phyloP scores from a whole-genome alignment of 1,139 yeast species.

The Geotrichum candidum region DNA sequence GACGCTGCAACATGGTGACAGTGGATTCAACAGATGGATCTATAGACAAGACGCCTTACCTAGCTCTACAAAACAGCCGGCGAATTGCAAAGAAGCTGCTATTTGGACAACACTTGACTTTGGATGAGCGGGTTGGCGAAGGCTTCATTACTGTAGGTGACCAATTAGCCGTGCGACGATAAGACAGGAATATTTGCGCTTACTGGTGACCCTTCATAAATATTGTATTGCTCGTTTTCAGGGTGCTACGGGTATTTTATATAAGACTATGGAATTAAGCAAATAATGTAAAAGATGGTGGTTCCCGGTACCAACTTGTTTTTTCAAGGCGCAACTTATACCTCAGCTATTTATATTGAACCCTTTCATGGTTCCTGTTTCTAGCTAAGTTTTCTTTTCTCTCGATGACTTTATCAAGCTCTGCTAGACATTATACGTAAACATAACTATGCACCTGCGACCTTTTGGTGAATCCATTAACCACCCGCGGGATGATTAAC shows the following conservation, averaged over 20 bases:
- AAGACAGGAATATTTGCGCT: not conserved
- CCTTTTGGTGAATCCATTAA: conserved; percentile 63
- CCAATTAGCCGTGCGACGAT: not conserved
- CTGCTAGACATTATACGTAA: too few relatives aligned
- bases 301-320: too few relatives aligned
- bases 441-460: too few relatives aligned
- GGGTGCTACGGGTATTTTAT: not conserved
- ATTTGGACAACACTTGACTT: conserved; percentile 25
- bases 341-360: too few relatives aligned
- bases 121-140: conserved; percentile 9
- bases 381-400: too few relatives aligned
- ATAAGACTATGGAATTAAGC: not conserved
- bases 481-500: conserved; percentile 87
- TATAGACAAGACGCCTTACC: conserved; percentile 36
- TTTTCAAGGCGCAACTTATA: too few relatives aligned
- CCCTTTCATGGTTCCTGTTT: too few relatives aligned
- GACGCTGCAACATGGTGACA: conserved; percentile 41
- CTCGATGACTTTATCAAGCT: too few relatives aligned
- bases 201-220: not conserved
- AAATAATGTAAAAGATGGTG: not conserved
- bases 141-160: conserved; percentile 1
- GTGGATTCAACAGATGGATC: conserved; percentile 35
- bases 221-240: not conserved
- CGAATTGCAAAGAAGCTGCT: conserved; percentile 20
- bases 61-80: conserved; percentile 29